Base-by-base conservation (phyloP, 208 protist species). In the Acanthamoeba triangularis region DNA sequence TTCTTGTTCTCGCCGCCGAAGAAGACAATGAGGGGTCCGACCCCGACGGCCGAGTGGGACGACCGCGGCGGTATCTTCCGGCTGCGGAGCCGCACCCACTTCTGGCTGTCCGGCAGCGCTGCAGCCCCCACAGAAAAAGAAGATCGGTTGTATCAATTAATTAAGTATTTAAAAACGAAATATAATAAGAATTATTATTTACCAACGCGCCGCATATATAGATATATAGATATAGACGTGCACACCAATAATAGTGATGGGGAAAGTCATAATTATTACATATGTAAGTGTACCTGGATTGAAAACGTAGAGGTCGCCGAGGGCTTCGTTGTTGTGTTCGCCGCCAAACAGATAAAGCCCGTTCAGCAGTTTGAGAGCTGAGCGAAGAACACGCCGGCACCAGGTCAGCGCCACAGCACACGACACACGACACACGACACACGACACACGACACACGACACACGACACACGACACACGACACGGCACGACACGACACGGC, bases 321-420 rank as follows among this genome's bases (percentile, higher is more conserved):
- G 49, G n/a, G 47, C 49, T 59, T 88, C 80, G 37, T 88, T 88
- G 47, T 88, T 61, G 80, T 52, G 7, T 20, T 61, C 80, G 18
- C 80, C 80, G 63, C 80, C 80, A 56, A 88, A 88, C 33, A 88
- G 37, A 63, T 88, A 88, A 7, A 88, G 16, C 23, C n/a, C 80
- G 47, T 61, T 61, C 0, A 88, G 25, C 25, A 88, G 28, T 56
- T 88, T 88, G 16, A 88, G 28, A 88, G 41, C 49, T 88, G 33
- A 20, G n/a, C 69, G 35, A n/a, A 33, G 18, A 78, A 20, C 16
- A 78, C 3, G n/a, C n/a, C 35, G 14, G 23, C 14, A 4, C 0
- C 28, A 44, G 23, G 28, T 88, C 13, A 88, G 80, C 41, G 41
- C 41, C 41, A 47, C 41, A 47, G 47, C 23, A 3, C 13, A 88